phyloP scores from a whole-genome alignment of 176 grass and related monocot species.

The Bolboschoenus planiculmis region DNA sequence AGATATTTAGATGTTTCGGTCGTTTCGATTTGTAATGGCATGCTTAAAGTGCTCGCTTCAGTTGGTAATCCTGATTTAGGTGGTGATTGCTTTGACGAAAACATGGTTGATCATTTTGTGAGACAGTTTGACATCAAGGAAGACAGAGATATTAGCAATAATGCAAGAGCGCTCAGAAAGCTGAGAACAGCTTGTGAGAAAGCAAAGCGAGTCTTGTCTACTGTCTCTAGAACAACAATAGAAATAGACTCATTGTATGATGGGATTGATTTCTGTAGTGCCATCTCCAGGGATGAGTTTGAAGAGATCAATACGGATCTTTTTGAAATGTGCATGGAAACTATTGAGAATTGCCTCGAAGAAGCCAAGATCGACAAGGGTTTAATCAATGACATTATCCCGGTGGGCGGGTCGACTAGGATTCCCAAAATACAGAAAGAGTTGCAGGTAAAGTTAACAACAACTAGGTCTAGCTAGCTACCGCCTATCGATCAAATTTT shows the following conservation, averaged over 20 bases:
- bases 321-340: slow-evolving; percentile 20
- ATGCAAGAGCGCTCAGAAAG: slow-evolving; percentile 17
- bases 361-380: slow-evolving; percentile 13
- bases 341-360: slow-evolving; percentile 18
- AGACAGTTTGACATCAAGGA: slow-evolving; percentile 12
- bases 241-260: slow-evolving; percentile 22
- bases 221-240: slow-evolving; percentile 15
- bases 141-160: background rate
- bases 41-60: slow-evolving; percentile 7
- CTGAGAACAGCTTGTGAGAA: slow-evolving; percentile 25
- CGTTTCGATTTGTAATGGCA: background rate
- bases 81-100: background rate
- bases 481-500: background rate
- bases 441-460: slow-evolving; percentile 10
- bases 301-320: slow-evolving; percentile 25
- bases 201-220: slow-evolving; percentile 25
- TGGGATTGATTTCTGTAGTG: slow-evolving; percentile 18
- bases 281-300: slow-evolving; percentile 20
- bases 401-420: slow-evolving; percentile 22
- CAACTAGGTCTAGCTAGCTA: background rate
- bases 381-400: slow-evolving; percentile 17
- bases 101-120: slow-evolving; percentile 10
- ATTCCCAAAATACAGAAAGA: slow-evolving; percentile 27
- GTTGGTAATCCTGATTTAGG: slow-evolving; percentile 3
- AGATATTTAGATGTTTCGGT: slow-evolving; percentile 25